Base-by-base conservation (phyloP, 208 protist species). In the Angomonas ambiguus region DNA sequence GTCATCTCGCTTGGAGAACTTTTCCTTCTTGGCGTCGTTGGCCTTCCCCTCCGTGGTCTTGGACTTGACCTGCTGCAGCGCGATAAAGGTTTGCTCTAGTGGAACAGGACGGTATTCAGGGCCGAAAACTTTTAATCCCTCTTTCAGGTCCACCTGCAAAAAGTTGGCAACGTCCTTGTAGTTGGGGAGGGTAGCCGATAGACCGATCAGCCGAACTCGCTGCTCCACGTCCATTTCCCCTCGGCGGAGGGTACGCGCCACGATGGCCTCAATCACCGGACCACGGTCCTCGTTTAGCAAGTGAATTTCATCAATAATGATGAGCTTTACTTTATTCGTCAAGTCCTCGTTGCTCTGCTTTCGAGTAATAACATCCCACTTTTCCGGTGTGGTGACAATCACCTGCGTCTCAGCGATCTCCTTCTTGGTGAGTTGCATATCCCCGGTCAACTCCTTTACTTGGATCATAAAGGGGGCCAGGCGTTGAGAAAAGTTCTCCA, bases 301-400 rank as follows among this genome's bases (percentile, higher is more conserved):
- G 82, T 99, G 98, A 48, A 99, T 97, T 72, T 99, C 98, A 84
- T 99, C 98, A 71, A 99, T 97, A 74, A 99, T 99, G 48, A 99
- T 84, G n/a, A 99, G 92, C 64, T 85, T 72, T 38, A 98, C 76
- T 67, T 96, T 76, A 49, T 67, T 67, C 4, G 86, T 74, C 1
- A 99, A 82, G 30, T 93, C 93, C n/a, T 91, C 78, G 72, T 99
- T 98, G 62, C 78, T 93, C 60, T 88, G 89, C 80, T 99, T 99
- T 68, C 99, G 88, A 16, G 98, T 99, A 34, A 99, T 96, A 24
- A 99, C 98, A 79, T 99, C 98, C 98, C 98, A 99, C 81, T 99
- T 99, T 76, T 99, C 98, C 4, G 98, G 98, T 5, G 98, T 99
- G 1, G 97, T 99, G 13, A 99, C 97, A 48, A 99, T 98, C 55